Evolutionary conservation across 2,329 filamentous ascomycete genomes (phyloP).

Genomic region (Didymosphaeria variabile): DNA sequence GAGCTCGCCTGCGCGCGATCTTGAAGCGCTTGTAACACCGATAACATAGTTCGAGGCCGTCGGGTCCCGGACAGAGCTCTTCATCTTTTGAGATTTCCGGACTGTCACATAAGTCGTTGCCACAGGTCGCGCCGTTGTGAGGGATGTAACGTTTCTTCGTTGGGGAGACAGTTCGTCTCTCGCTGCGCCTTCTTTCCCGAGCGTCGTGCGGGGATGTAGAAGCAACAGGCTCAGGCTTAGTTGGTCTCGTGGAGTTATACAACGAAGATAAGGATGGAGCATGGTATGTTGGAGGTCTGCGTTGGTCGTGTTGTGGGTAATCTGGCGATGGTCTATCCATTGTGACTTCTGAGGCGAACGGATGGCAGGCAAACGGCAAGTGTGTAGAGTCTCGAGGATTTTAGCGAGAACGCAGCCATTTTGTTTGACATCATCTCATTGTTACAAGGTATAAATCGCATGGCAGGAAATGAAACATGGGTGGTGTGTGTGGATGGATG

Average conservation of each 20-base stretch:
- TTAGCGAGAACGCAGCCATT: neutral
- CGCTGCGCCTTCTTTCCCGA: constrained; percentile 20
- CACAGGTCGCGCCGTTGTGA: constrained; percentile 22
- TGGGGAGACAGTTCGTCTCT: constrained; percentile 12
- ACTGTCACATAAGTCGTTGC: constrained; percentile 20
- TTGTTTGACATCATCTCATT: neutral
- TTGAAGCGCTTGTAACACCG: constrained; percentile 27
- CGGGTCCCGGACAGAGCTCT: constrained; percentile 21
- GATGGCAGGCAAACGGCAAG: neutral
- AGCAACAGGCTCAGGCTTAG: constrained; percentile 15
- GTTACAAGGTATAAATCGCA: constrained; percentile 4
- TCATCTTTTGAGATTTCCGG: constrained; percentile 20
- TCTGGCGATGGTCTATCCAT: constrained; percentile 22
- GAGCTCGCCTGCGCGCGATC: constrained; percentile 23
- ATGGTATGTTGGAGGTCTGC: constrained; percentile 17
- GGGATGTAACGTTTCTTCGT: constrained; percentile 17
- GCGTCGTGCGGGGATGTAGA: constrained; percentile 8
- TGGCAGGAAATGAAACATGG: constrained; percentile 2
- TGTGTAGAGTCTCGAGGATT: neutral
- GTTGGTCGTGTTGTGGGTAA: constrained; percentile 14
- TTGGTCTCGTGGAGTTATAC: constrained; percentile 12
- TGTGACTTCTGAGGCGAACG: neutral
- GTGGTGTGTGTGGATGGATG: neutral
- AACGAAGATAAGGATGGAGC: constrained; percentile 12
- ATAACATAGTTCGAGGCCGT: constrained; percentile 19